A percentile compares a stretch with the other conserved stretches of the same genome.
These are phyloP conservation scores for Ogataea henricii DNA, from an alignment of 805 yeast genomes.

Conservation along the genomic window DNA sequence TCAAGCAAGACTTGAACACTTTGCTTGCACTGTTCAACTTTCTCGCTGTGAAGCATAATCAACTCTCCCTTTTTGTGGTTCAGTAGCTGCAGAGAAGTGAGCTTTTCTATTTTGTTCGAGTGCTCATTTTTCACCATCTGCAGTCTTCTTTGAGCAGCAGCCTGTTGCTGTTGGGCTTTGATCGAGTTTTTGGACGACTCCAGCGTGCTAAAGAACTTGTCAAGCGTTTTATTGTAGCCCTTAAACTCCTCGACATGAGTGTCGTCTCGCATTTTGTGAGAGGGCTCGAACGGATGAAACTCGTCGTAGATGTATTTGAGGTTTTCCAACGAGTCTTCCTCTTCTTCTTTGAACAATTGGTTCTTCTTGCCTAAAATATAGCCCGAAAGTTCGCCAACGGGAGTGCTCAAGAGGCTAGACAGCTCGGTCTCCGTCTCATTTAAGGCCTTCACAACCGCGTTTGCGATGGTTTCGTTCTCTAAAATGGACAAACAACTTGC, in stretches of 20 bases:
- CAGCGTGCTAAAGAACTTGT: slow-evolving; percentile 78
- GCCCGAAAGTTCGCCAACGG: slow-evolving; percentile 49
- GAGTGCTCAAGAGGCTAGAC: slow-evolving; percentile 35
- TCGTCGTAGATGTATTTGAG: slow-evolving; percentile 50
- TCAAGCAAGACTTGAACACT: slow-evolving; percentile 68
- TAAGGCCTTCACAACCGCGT: slow-evolving; percentile 44
- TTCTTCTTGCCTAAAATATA: slow-evolving; percentile 65
- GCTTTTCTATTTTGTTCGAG: slow-evolving; percentile 63
- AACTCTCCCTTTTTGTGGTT: slow-evolving; percentile 73
- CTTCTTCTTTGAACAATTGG: slow-evolving; percentile 45
- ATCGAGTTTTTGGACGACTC: slow-evolving; percentile 79
- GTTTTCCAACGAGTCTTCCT: slow-evolving; percentile 37
- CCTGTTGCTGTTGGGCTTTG: slow-evolving; percentile 73
- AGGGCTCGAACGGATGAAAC: slow-evolving; percentile 56
- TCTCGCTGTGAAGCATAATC: slow-evolving; percentile 65
- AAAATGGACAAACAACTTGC: slow-evolving; percentile 35
- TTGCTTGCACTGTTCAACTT: slow-evolving; percentile 69
- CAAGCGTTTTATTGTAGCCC: slow-evolving; percentile 83
- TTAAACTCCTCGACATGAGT: slow-evolving; percentile 45
- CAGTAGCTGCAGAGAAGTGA: slow-evolving; percentile 60
- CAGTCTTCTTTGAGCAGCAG: slow-evolving; percentile 71
- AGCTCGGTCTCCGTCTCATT: slow-evolving; percentile 49
- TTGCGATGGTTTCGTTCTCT: slow-evolving; percentile 32
- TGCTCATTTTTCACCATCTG: slow-evolving; percentile 77
- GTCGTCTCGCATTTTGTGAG: slow-evolving; percentile 30